Conservation (phyloP, 495 filamentous ascomycete species). For the Mytilinidion resinicola region DNA sequence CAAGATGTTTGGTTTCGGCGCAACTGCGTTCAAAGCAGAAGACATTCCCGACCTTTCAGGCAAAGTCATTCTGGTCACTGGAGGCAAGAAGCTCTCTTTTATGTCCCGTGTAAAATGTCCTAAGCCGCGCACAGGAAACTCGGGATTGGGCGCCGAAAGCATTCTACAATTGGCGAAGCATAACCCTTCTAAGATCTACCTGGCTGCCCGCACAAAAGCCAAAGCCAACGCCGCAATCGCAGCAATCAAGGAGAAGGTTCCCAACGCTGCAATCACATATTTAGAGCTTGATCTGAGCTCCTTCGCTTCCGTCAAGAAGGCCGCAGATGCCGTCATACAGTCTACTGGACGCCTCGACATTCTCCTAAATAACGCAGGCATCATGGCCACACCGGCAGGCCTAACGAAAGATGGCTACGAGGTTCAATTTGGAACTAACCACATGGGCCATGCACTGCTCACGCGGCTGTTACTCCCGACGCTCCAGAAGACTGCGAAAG, state of each 20-base stretch:
- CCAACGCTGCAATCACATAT: neutral
- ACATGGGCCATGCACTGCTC: conserved; percentile 62
- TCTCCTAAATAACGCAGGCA: conserved; percentile 65
- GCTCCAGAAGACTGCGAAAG: conserved; percentile 46
- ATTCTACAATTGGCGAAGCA: conserved; percentile 5
- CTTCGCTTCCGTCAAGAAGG: neutral
- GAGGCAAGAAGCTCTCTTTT: neutral
- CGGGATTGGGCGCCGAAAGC: conserved; percentile 8
- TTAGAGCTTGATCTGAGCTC: neutral
- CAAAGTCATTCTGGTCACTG: conserved; percentile 14
- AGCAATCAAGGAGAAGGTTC: neutral
- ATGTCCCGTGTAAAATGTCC: neutral
- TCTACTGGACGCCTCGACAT: conserved; percentile 38
- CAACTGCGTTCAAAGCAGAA: neutral
- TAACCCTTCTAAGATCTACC: conserved; percentile 7
- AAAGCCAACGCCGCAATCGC: neutral
- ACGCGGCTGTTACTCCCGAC: conserved; percentile 56
- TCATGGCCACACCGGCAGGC: conserved; percentile 49
- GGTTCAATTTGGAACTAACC: conserved; percentile 49
- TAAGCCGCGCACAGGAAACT: neutral
- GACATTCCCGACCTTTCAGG: conserved; percentile 18
- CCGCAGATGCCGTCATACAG: neutral
- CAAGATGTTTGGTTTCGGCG: too few species aligned
- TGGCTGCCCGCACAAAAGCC: neutral
- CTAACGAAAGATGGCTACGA: conserved; percentile 61